phyloP scores from a whole-genome alignment of 495 filamentous ascomycete species.

The Alectoria sarmentosa region DNA sequence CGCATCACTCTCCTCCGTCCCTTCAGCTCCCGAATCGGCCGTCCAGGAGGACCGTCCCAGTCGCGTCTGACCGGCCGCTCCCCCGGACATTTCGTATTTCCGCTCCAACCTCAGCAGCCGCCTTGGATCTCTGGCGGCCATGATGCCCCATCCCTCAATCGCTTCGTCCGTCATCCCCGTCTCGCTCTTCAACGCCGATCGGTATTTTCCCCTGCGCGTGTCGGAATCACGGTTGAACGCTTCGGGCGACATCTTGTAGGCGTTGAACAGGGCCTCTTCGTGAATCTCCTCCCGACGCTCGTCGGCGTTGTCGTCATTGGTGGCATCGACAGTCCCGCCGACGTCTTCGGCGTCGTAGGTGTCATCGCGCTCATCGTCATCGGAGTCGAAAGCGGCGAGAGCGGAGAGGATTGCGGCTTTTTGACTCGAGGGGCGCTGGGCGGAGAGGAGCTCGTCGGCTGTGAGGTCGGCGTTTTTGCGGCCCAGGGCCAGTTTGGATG shows the following conservation, averaged over 20 bases:
- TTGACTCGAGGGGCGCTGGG: slow-evolving; percentile 49
- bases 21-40: slow-evolving; percentile 23
- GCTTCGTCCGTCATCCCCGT: slow-evolving; percentile 90
- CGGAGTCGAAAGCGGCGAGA: slow-evolving; percentile 82
- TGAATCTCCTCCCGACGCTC: slow-evolving; percentile 33
- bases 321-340: slow-evolving; percentile 69
- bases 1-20: slow-evolving; percentile 34
- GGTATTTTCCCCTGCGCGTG: slow-evolving; percentile 54
- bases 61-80: slow-evolving; percentile 40
- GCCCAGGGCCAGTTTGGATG: slow-evolving; percentile 66
- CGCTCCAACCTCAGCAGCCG: slow-evolving; percentile 58
- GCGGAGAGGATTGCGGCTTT: slow-evolving; percentile 91
- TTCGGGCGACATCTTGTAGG: slow-evolving; percentile 53
- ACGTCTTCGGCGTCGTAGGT: slow-evolving; percentile 92
- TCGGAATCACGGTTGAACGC: slow-evolving; percentile 62
- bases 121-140: slow-evolving; percentile 67
- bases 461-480: slow-evolving; percentile 45
- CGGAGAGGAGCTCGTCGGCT: slow-evolving; percentile 54
- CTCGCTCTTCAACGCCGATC: slow-evolving; percentile 59
- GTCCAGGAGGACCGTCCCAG: slow-evolving; percentile 52
- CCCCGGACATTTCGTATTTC: slow-evolving; percentile 53
- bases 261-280: slow-evolving; percentile 53
- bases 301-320: slow-evolving; percentile 34
- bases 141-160: slow-evolving; percentile 89
- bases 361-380: slow-evolving; percentile 96